A percentile compares a stretch with the other conserved stretches of the same genome.
Conservation (phyloP, 1,139 yeast genomes). For the Debaryomyces robertsiae region DNA sequence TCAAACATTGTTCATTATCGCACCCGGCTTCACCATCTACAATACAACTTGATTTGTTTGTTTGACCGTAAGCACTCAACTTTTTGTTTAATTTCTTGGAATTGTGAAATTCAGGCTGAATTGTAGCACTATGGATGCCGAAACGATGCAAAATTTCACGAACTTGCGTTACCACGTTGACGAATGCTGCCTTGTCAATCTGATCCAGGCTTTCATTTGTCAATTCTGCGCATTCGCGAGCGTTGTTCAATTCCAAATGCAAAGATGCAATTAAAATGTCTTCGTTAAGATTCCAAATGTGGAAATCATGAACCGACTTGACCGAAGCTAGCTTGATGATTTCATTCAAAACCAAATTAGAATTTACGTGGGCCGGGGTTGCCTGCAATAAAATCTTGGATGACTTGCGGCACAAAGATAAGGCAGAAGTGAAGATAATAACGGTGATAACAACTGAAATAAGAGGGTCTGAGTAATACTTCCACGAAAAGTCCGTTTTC, state of each 20-base stretch:
- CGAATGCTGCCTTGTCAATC: slow-evolving; percentile 50
- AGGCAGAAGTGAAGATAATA: slow-evolving; percentile 86
- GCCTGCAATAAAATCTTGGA: slow-evolving; percentile 90
- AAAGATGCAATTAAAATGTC: slow-evolving; percentile 84
- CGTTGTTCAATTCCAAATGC: slow-evolving; percentile 67
- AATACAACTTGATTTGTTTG: slow-evolving; percentile 33
- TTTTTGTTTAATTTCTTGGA: slow-evolving; percentile 12
- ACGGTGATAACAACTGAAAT: slow-evolving; percentile 83
- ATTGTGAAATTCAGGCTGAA: slow-evolving; percentile 77
- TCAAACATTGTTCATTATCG: slow-evolving; percentile 33
- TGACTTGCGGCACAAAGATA: slow-evolving; percentile 86
- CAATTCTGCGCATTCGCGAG: slow-evolving; percentile 42
- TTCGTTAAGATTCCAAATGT: slow-evolving; percentile 94
- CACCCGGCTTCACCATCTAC: slow-evolving; percentile 42
- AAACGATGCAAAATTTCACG: slow-evolving; percentile 77
- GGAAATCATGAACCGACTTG: slow-evolving; percentile 88
- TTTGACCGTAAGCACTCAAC: slow-evolving; percentile 36
- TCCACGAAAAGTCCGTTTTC: slow-evolving; percentile 91
- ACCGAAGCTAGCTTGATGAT: slow-evolving; percentile 72
- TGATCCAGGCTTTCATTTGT: slow-evolving; percentile 25
- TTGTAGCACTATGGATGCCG: slow-evolving; percentile 92
- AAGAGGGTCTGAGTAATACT: slow-evolving; percentile 80
- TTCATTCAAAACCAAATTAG: slow-evolving; percentile 71
- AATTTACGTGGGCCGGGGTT: slow-evolving; percentile 79
- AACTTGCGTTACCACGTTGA: slow-evolving; percentile 72